A percentile compares a stretch with the other conserved stretches of the same genome.
Evolutionary conservation across 2,329 filamentous ascomycete species (phyloP).

Genomic region (Ophiostoma perfectum): DNA sequence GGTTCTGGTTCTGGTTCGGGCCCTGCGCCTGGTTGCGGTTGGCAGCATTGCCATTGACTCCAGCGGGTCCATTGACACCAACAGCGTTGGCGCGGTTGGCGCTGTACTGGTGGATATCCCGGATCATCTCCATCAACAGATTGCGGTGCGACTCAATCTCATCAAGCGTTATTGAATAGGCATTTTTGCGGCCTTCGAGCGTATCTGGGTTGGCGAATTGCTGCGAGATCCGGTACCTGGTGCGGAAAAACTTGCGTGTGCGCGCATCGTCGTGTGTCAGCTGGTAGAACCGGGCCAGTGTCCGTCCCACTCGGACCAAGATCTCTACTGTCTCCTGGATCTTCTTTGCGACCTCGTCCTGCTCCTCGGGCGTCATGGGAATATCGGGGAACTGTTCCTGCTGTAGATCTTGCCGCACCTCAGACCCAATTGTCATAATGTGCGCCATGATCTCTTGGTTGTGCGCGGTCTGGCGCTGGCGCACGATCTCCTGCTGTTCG

Average conservation of each 20-base stretch:
- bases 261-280: conserved; percentile 45
- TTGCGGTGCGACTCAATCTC: conserved; percentile 48
- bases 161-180: conserved; percentile 46
- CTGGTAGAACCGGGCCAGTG: conserved; percentile 35
- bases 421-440: conserved; percentile 32
- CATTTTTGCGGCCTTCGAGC: conserved; percentile 42
- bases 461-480: conserved; percentile 26
- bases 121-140: conserved; percentile 49
- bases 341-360: conserved; percentile 41
- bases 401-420: conserved; percentile 35
- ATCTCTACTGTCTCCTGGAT: conserved; percentile 39
- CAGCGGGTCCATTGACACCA: background rate
- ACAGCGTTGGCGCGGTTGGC: background rate
- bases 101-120: conserved; percentile 34
- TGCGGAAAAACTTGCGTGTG: conserved; percentile 48
- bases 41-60: conserved; percentile 19
- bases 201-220: conserved; percentile 50
- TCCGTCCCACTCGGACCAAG: conserved; percentile 42
- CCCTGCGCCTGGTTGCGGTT: conserved; percentile 11
- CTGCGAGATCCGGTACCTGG: conserved; percentile 47
- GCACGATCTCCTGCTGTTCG: conserved; percentile 36
- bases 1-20: background rate
- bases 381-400: conserved; percentile 43
- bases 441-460: conserved; percentile 38
- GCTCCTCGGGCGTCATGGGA: conserved; percentile 42